A percentile compares a stretch with the other conserved stretches of the same genome.
Conservation (phyloP, 176 grass and related monocot genomes). For the Tillandsia fasciculata region DNA sequence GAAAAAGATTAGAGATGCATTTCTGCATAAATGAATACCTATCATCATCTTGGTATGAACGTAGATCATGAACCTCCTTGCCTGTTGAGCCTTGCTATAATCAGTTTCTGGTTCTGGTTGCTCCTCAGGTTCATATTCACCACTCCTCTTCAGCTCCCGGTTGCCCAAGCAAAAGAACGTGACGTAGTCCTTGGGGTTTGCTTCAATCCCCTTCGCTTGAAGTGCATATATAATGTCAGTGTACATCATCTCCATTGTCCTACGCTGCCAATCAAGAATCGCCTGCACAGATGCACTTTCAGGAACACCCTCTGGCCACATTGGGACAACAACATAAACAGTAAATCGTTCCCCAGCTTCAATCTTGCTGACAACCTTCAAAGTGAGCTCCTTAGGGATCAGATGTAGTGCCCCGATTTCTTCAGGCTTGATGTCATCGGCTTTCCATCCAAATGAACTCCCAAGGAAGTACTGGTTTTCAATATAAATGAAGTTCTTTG, state of each 20-base stretch:
- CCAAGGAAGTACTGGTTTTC: slow-evolving; percentile 86
- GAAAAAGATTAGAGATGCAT: too few relatives aligned
- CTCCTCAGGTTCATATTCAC: slow-evolving; percentile 59
- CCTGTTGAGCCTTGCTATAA: slow-evolving; percentile 66
- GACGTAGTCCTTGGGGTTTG: slow-evolving; percentile 70
- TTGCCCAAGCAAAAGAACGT: slow-evolving; percentile 91
- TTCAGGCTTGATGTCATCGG: slow-evolving; percentile 45
- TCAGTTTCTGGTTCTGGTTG: slow-evolving; percentile 44
- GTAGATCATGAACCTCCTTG: slow-evolving; percentile 92
- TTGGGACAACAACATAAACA: slow-evolving; percentile 71
- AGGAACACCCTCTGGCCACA: slow-evolving; percentile 95
- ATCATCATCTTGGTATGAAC: slow-evolving; percentile 99
- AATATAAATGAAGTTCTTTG: slow-evolving; percentile 66
- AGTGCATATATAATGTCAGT: slow-evolving; percentile 63
- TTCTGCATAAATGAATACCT: slow-evolving; percentile 24
- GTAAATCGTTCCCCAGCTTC: slow-evolving; percentile 70
- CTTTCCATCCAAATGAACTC: slow-evolving; percentile 60
- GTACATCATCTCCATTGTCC: slow-evolving; percentile 98
- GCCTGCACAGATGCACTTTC: slow-evolving; percentile 87
- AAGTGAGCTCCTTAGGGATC: slow-evolving; percentile 83
- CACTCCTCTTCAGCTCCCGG: slow-evolving; percentile 48
- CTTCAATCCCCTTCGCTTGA: slow-evolving; percentile 51
- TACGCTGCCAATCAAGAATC: slow-evolving; percentile 77
- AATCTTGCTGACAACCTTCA: slow-evolving; percentile 81
- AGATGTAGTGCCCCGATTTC: slow-evolving; percentile 76